phyloP scores from a whole-genome alignment of 352 stramenopile species.

The Aphanomyces euteiches region DNA sequence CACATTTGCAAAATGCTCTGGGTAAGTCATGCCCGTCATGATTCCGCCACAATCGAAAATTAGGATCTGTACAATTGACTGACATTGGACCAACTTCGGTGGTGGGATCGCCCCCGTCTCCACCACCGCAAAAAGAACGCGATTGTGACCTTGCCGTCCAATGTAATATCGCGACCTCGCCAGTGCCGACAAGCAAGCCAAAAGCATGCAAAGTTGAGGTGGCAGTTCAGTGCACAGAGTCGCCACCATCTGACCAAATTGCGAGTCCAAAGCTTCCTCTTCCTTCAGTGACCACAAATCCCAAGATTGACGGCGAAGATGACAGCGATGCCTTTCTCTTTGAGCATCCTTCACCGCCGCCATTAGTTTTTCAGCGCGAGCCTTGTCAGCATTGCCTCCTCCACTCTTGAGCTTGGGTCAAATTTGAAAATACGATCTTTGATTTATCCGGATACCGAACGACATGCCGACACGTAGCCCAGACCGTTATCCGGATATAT shows the following conservation, averaged over 20 bases:
- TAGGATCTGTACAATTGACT: conserved; percentile 1
- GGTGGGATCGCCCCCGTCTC: too few relatives aligned
- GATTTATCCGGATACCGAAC: conserved; percentile 15
- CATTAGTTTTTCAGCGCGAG: background rate
- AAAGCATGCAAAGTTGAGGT: too few relatives aligned
- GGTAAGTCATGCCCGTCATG: background rate
- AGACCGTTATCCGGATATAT: conserved; percentile 17
- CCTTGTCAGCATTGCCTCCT: background rate
- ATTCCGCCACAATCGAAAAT: background rate
- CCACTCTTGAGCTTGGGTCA: background rate
- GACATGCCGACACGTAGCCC: conserved; percentile 15
- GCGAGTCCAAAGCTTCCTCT: too few relatives aligned
- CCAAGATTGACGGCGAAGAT: background rate
- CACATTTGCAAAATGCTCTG: conserved; percentile 19
- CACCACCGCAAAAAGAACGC: too few relatives aligned
- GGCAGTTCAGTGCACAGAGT: too few relatives aligned
- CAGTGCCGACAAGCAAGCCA: too few relatives aligned
- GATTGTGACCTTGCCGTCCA: too few relatives aligned
- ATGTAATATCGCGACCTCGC: too few relatives aligned
- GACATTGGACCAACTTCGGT: too few relatives aligned
- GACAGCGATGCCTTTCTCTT: background rate
- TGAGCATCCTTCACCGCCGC: background rate
- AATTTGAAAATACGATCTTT: background rate
- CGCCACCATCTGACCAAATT: too few relatives aligned
- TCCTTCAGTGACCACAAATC: too few relatives aligned